Evolutionary conservation across 495 filamentous ascomycete species (phyloP).

Genomic region (Hypoxylon trugodes): DNA sequence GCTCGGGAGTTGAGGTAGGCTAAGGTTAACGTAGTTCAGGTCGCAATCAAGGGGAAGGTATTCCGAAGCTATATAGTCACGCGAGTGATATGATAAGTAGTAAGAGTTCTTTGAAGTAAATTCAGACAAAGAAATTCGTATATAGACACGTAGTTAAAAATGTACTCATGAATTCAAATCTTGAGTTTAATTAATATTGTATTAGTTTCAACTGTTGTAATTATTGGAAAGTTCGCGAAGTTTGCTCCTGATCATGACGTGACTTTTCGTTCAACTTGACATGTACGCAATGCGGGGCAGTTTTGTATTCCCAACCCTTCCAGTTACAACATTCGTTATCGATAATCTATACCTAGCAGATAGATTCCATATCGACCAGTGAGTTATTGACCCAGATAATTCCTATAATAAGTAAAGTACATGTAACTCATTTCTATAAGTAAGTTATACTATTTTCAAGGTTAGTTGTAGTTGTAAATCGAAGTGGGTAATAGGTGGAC

Average conservation of each 20-base stretch:
- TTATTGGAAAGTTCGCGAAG: neutral
- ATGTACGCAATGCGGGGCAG: constrained; percentile 32
- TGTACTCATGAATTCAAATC: neutral
- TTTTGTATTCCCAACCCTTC: neutral
- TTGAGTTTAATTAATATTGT: neutral
- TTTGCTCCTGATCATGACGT: constrained; percentile 13
- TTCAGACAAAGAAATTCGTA: neutral
- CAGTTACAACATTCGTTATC: constrained; percentile 6
- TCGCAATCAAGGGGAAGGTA: neutral
- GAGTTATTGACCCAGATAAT: too few species aligned
- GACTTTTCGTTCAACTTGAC: constrained; percentile 22
- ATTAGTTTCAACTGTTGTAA: constrained; percentile 1
- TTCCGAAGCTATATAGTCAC: neutral
- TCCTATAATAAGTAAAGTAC: too few species aligned
- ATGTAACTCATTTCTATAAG: neutral
- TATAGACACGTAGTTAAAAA: neutral
- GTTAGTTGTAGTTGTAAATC: too few species aligned
- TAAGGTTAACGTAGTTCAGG: neutral
- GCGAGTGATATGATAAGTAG: neutral
- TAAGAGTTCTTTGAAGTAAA: neutral
- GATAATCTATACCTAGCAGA: constrained; percentile 17
- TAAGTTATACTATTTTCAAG: too few species aligned
- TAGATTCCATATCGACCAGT: too few species aligned
- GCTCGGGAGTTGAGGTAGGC: neutral
- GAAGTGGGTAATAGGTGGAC: too few species aligned